phyloP scores from a whole-genome alignment of 2,329 filamentous ascomycete genomes.

The Diaporthe humulicola region DNA sequence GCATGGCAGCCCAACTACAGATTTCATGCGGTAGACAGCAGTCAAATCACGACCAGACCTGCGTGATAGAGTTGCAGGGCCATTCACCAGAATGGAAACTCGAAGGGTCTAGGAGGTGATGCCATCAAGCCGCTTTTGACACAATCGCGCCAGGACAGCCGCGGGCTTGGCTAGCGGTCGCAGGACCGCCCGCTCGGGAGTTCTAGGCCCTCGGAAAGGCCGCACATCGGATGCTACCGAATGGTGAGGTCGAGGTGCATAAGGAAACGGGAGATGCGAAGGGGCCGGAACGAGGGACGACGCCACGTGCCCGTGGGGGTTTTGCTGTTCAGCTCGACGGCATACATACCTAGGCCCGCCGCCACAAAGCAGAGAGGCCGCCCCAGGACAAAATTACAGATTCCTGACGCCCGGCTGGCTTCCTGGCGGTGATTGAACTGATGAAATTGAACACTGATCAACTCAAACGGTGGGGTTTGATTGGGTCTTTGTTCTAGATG shows the following conservation, averaged over 20 bases:
- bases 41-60: not conserved
- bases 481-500: not conserved
- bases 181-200: not conserved
- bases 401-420: not conserved
- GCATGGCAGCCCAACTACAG: not conserved
- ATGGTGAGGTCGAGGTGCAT: not conserved
- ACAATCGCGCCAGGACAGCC: conserved; percentile 24
- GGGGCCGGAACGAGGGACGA: not conserved
- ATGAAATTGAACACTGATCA: not conserved
- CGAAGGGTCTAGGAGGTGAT: conserved; percentile 3
- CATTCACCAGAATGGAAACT: not conserved
- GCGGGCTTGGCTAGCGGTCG: conserved; percentile 4
- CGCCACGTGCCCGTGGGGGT: conserved; percentile 8
- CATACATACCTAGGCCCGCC: too few relatives aligned
- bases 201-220: not conserved
- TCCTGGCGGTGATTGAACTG: not conserved
- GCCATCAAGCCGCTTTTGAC: conserved; percentile 27
- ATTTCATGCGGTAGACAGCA: not conserved
- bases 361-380: not conserved
- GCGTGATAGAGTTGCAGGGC: not conserved
- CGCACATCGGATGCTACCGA: not conserved
- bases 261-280: too few relatives aligned
- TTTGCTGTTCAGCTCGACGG: not conserved
- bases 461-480: not conserved
- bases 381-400: too few relatives aligned